These are phyloP conservation scores for Aspergillus intermedius DNA, from an alignment of 2,329 filamentous ascomycete genomes.

Conservation along the genomic window DNA sequence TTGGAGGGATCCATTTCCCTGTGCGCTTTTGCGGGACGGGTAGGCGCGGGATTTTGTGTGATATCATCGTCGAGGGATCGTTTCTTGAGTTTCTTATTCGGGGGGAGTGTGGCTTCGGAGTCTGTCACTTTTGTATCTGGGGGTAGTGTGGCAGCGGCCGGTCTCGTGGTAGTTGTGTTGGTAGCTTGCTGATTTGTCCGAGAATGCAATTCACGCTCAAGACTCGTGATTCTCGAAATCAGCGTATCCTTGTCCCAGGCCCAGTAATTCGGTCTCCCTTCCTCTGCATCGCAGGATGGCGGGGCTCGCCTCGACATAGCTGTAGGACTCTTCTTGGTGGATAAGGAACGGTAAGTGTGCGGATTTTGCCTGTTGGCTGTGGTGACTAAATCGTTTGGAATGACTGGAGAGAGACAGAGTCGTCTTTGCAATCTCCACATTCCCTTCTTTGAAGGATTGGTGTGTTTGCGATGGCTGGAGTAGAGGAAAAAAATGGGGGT, in stretches of 20 bases:
- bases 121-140: neutral
- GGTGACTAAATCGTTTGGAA: neutral
- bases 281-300: neutral
- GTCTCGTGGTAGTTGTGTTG: slow-evolving; percentile 2
- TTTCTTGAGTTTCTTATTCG: slow-evolving; percentile 12
- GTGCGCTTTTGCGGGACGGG: slow-evolving; percentile 36
- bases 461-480: slow-evolving; percentile 1
- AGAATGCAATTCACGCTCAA: slow-evolving; percentile 61
- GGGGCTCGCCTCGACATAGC: slow-evolving; percentile 9
- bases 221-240: slow-evolving; percentile 58
- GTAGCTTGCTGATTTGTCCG: slow-evolving; percentile 26
- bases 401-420: slow-evolving; percentile 2
- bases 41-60: slow-evolving; percentile 14
- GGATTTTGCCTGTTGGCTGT: no score
- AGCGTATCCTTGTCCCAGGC: slow-evolving; percentile 64
- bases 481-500: neutral
- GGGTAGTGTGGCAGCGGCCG: neutral
- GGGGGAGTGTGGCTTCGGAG: slow-evolving; percentile 1
- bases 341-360: no score
- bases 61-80: slow-evolving; percentile 18
- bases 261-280: slow-evolving; percentile 46
- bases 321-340: neutral
- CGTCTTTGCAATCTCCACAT: slow-evolving; percentile 25
- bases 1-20: slow-evolving; percentile 67
- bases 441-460: slow-evolving; percentile 9